phyloP scores from a whole-genome alignment of 345 rosid species.

The Eucalyptus tenuipes region DNA sequence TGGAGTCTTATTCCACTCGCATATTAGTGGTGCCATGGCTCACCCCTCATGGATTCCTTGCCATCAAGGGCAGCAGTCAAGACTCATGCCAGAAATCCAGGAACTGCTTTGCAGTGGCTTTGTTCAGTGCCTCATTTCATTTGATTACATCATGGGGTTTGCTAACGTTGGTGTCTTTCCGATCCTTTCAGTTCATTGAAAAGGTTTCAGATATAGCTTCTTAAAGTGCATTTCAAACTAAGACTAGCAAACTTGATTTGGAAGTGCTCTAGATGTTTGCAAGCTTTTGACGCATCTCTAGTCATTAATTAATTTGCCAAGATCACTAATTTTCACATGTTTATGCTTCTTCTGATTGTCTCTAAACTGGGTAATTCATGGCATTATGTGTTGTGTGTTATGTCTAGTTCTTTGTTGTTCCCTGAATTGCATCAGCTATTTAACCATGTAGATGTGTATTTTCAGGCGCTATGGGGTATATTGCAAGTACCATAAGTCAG shows the following conservation, averaged over 20 bases:
- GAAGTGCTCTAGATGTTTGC: not conserved
- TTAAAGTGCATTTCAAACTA: not conserved
- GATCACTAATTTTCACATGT: not conserved
- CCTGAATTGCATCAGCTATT: not conserved
- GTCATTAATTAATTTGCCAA: not conserved
- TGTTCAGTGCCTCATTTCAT: not conserved
- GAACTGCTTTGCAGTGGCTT: not conserved
- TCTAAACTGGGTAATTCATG: not conserved
- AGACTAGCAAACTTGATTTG: not conserved
- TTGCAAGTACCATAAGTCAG: constrained; percentile 65
- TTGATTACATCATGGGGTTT: not conserved
- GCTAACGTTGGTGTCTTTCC: not conserved
- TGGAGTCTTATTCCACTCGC: not conserved
- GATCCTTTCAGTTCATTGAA: not conserved
- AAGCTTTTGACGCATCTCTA: not conserved
- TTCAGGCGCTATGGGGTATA: constrained; percentile 59
- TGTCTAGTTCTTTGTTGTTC: not conserved
- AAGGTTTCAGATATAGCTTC: not conserved
- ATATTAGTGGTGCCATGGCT: not conserved
- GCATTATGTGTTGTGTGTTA: not conserved
- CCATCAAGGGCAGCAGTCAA: not conserved
- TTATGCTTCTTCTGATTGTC: not conserved
- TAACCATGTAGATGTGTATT: not conserved
- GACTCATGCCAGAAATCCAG: not conserved
- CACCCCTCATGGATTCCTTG: not conserved